These are phyloP conservation scores for Kuraishia floccosa DNA, from an alignment of 805 yeast species.

Conservation along the genomic window DNA sequence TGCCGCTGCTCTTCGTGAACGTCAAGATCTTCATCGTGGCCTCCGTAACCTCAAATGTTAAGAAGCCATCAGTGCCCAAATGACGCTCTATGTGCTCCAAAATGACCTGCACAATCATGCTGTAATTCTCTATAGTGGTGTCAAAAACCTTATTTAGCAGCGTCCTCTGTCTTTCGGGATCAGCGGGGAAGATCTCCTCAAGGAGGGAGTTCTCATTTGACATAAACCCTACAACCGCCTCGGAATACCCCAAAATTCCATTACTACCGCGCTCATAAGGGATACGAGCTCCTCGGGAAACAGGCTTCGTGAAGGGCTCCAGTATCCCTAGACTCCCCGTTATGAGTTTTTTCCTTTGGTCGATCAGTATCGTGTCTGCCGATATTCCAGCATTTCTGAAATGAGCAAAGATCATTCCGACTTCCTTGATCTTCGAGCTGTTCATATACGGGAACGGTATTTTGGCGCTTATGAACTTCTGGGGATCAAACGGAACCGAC, in stretches of 20 bases:
- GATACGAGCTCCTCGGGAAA: slow-evolving; percentile 22
- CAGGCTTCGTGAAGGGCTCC: slow-evolving; percentile 33
- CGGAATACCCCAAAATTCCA: slow-evolving; percentile 44
- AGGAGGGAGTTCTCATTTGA: slow-evolving; percentile 38
- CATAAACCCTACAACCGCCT: slow-evolving; percentile 36
- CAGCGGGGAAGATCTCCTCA: slow-evolving; percentile 26
- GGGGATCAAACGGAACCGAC: slow-evolving; percentile 33
- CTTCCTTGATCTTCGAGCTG: slow-evolving; percentile 22
- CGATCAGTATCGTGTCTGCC: slow-evolving; percentile 23
- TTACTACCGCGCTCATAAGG: slow-evolving; percentile 54
- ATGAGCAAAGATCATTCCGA: slow-evolving; percentile 31
- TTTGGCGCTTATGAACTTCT: slow-evolving; percentile 24
- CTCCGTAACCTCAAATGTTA: slow-evolving; percentile 41
- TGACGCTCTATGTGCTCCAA: slow-evolving; percentile 26
- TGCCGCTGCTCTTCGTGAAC: slow-evolving; percentile 6
- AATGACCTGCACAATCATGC: slow-evolving; percentile 24
- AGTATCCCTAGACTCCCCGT: slow-evolving; percentile 29
- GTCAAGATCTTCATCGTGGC: slow-evolving; percentile 5
- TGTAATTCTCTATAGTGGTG: slow-evolving; percentile 24
- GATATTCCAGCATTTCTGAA: slow-evolving; percentile 22
- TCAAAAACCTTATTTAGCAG: slow-evolving; percentile 21
- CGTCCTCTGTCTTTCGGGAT: slow-evolving; percentile 13
- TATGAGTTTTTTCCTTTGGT: slow-evolving; percentile 29
- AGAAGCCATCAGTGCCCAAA: slow-evolving; percentile 34
- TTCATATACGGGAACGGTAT: slow-evolving; percentile 27